Base-by-base conservation (phyloP, 352 stramenopile genomes). In the Globisporangium megalacanthum region DNA sequence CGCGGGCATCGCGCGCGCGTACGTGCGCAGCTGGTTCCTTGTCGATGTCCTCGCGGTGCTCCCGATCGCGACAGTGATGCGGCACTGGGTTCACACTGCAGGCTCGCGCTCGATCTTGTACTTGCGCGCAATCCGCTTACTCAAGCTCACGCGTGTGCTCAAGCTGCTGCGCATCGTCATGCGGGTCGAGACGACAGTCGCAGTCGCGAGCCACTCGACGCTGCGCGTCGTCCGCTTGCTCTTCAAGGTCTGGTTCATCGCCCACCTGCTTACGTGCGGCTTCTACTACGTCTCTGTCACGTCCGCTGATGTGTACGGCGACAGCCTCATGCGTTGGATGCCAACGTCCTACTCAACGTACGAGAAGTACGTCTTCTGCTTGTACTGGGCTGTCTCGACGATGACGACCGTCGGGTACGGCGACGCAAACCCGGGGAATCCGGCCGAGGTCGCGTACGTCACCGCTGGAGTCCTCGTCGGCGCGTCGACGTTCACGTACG, bases 131-230 rank as follows among this genome's bases (percentile, higher is more conserved):
- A 69, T 93, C 5, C 78, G 89, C 0, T 47, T 97, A 22, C 56
- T 97, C 10, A 96, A 96, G 63, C 73, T 97, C 14, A 62, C 81
- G 25, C 83, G 89, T 1, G 69, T 97, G 19, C 72, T 97, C 56
- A 97, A 96, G 64, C 75, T 97, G 7, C 71, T 89, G 9, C 86
- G 86, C 45, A 84, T 74, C 0, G 59, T 90, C 41, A 73, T 75
- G 13, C 72, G 69, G 5, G 70, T 77, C 44, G 65, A 86, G 58
- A 76, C 66, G n/a, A 70, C 79, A 22, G 80, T 70, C 8, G 80
- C 70, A 8, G 68, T 63, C 1, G 61, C 77, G 9, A 66, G 73
- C 29, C 75, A 94, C 50, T 83, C 68, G 39, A 76, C 70, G 6
- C 66, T 75, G 29, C 77, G 80, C 3, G 66, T 94, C 0, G 56